A percentile compares a stretch with the other conserved stretches of the same genome.
These are phyloP conservation scores for Sporobolomyces phaffii DNA, from an alignment of 768 basidiomycete genomes.

Conservation along the genomic window DNA sequence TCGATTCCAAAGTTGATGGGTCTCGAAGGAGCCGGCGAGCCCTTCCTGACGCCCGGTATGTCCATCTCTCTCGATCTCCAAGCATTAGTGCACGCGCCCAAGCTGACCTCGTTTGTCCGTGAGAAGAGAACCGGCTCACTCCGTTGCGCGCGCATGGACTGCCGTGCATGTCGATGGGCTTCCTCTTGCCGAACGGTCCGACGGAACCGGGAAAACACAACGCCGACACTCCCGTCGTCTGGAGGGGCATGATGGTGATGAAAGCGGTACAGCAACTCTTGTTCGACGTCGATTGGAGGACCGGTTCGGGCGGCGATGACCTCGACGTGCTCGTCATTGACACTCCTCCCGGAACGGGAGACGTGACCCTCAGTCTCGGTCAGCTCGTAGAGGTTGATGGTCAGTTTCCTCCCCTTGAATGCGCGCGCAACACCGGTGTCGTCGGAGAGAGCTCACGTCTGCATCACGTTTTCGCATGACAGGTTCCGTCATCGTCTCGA, in stretches of 20 bases:
- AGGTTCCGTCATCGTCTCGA: constrained; percentile 92
- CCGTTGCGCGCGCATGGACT: constrained; percentile 83
- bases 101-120: too few relatives aligned
- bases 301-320: constrained; percentile 48
- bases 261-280: constrained; percentile 93
- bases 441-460: not conserved
- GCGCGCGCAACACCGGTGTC: too few relatives aligned
- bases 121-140: constrained; percentile 64
- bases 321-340: constrained; percentile 86
- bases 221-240: constrained; percentile 75
- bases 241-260: constrained; percentile 97
- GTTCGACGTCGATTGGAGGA: constrained; percentile 89
- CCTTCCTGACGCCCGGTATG: constrained; percentile 65
- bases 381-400: constrained; percentile 80
- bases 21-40: constrained; percentile 69
- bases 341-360: constrained; percentile 96
- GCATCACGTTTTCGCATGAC: not conserved
- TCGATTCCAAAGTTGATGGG: constrained; percentile 91
- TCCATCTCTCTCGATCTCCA: constrained; percentile 5
- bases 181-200: constrained; percentile 60
- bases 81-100: not conserved
- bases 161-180: constrained; percentile 96
- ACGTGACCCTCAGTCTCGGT: constrained; percentile 84
- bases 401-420: constrained; percentile 47
- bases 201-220: constrained; percentile 34